Percentiles rank a stretch among this genome's conserved stretches.
Evolutionary conservation across 495 filamentous ascomycete species (phyloP).

Genomic region (Neurospora sp.): DNA sequence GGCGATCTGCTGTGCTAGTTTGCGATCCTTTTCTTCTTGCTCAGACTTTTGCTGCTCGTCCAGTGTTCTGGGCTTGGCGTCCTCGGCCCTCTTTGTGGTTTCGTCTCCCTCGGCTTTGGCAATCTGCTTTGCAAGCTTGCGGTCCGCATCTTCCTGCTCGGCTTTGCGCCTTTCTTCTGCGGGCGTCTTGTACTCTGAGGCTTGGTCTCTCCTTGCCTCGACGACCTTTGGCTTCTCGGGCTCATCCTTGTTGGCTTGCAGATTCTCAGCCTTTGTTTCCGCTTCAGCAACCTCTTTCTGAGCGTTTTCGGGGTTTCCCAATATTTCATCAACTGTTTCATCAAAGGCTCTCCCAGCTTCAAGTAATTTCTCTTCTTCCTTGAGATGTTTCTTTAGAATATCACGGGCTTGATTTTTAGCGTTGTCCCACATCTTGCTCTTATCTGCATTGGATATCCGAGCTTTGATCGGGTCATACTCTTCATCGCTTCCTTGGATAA

Average conservation of each 20-base stretch:
- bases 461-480: background rate
- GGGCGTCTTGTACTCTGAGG: background rate
- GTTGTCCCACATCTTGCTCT: background rate
- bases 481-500: background rate
- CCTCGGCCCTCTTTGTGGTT: background rate
- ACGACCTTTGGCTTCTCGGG: background rate
- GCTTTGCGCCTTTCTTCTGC: background rate
- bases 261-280: background rate
- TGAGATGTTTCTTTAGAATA: background rate
- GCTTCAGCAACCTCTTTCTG: background rate
- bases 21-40: background rate
- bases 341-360: background rate
- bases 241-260: background rate
- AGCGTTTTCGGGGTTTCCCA: background rate
- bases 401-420: background rate
- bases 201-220: background rate
- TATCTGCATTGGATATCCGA: background rate
- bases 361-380: background rate
- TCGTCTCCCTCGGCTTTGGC: background rate
- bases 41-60: background rate
- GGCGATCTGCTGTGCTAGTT: background rate
- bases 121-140: background rate
- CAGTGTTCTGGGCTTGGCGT: background rate
- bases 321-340: background rate
- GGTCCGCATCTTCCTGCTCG: background rate